Conservation (phyloP, 805 yeast species). For the Starmera amethionina region DNA sequence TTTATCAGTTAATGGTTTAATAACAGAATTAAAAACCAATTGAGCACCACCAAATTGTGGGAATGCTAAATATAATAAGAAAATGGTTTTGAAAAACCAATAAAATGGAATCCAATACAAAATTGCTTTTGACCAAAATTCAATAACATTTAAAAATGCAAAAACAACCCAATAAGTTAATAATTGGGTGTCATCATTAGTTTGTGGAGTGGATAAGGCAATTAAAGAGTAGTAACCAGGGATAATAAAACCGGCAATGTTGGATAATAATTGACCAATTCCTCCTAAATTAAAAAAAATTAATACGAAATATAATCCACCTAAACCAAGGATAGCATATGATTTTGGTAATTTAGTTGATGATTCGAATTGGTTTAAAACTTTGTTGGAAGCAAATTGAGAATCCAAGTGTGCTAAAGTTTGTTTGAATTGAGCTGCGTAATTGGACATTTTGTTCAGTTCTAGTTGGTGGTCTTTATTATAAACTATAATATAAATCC, state of each 20-base stretch:
- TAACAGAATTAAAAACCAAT: slow-evolving; percentile 49
- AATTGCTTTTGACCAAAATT: slow-evolving; percentile 92
- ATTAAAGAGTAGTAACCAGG: slow-evolving; percentile 85
- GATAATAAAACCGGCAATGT: slow-evolving; percentile 80
- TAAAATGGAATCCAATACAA: slow-evolving; percentile 95
- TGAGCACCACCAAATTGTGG: slow-evolving; percentile 87
- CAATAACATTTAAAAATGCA: slow-evolving; percentile 82
- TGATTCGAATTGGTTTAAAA: slow-evolving; percentile 17
- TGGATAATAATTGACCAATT: slow-evolving; percentile 86
- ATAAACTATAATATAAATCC: not conserved
- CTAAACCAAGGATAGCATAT: slow-evolving; percentile 64
- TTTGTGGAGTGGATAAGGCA: slow-evolving; percentile 65
- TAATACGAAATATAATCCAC: slow-evolving; percentile 58
- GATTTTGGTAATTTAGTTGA: slow-evolving; percentile 59
- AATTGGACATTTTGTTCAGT: slow-evolving; percentile 27
- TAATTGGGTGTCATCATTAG: slow-evolving; percentile 76
- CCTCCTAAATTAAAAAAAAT: slow-evolving; percentile 90
- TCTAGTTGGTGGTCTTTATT: no score
- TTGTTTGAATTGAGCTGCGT: slow-evolving; percentile 34
- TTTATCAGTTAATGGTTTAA: slow-evolving; percentile 54
- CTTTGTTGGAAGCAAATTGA: slow-evolving; percentile 17
- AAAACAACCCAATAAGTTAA: slow-evolving; percentile 98
- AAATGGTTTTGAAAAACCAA: slow-evolving; percentile 84
- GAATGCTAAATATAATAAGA: slow-evolving; percentile 78
- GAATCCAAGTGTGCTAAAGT: slow-evolving; percentile 37